These are phyloP conservation scores for Aspergillus sergii DNA, from an alignment of 2,329 filamentous ascomycete genomes.

Conservation along the genomic window DNA sequence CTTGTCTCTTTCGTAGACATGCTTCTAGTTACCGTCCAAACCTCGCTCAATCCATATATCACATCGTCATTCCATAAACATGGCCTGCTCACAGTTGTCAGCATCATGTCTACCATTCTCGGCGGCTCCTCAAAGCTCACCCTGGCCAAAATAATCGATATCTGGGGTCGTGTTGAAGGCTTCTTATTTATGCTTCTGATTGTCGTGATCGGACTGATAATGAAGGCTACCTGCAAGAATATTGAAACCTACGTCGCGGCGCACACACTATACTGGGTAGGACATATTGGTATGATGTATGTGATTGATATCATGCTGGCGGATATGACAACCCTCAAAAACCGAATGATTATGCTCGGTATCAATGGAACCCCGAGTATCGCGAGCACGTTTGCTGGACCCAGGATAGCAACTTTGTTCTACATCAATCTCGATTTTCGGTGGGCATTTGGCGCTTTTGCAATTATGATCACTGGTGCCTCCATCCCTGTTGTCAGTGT, in stretches of 20 bases:
- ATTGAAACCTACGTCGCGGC: background rate
- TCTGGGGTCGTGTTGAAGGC: slow-evolving; percentile 3
- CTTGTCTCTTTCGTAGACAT: slow-evolving; percentile 5
- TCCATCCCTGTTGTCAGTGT: background rate
- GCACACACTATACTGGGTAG: background rate
- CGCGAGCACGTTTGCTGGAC: background rate
- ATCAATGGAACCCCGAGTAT: background rate
- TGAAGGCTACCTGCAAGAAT: background rate
- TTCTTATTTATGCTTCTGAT: background rate
- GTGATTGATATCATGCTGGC: background rate
- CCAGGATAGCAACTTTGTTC: background rate
- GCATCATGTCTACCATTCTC: background rate
- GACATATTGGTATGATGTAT: background rate
- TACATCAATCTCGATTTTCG: background rate
- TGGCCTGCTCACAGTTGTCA: background rate
- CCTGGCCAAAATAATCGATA: slow-evolving; percentile 5
- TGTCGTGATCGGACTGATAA: background rate
- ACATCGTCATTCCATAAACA: background rate
- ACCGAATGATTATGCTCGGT: background rate
- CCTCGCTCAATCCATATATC: slow-evolving; percentile 3
- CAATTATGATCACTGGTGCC: background rate
- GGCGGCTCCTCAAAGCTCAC: slow-evolving; percentile 3
- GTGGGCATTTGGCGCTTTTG: background rate
- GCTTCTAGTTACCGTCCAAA: background rate
- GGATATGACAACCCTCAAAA: background rate